Conservation (phyloP, 192 early-diverging fungal genomes). For the Coemansia interrupta region DNA sequence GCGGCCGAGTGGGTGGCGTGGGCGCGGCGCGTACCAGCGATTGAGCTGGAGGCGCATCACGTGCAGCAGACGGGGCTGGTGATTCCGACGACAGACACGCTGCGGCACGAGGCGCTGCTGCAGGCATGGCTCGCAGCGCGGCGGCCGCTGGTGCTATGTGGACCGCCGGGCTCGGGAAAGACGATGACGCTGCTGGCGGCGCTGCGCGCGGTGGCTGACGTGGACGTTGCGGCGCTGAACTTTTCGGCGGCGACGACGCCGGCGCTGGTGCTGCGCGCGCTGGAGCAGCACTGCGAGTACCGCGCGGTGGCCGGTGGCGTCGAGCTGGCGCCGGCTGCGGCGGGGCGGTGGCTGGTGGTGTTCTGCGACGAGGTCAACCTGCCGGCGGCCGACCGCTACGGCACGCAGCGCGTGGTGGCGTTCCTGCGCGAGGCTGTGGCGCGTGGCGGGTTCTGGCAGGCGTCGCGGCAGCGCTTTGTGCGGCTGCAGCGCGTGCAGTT, state of each 20-base stretch:
- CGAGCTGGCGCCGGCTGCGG: constrained; percentile 73
- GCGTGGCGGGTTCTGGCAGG: constrained; percentile 95
- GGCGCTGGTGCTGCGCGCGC: constrained; percentile 89
- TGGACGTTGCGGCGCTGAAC: constrained; percentile 98
- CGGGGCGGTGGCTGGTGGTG: constrained; percentile 93
- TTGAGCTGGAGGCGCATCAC: constrained; percentile 94
- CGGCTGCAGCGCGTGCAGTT: constrained; percentile 95
- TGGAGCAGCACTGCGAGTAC: constrained; percentile 99
- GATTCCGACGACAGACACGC: constrained; percentile 96
- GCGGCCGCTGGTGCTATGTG: constrained; percentile 92
- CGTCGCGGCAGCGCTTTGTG: constrained; percentile 90
- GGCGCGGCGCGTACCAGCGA: constrained; percentile 79
- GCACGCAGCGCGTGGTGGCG: constrained; percentile 96
- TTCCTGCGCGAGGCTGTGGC: constrained; percentile 94
- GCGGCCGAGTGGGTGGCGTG: constrained; percentile 88
- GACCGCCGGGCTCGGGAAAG: constrained; percentile 98
- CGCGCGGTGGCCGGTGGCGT: constrained; percentile 90
- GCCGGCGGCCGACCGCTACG: constrained; percentile 93
- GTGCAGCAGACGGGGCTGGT: constrained; percentile 90
- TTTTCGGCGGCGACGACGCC: constrained; percentile 98
- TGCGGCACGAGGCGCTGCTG: constrained; percentile 94
- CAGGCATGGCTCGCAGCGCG: constrained; percentile 95
- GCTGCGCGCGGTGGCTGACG: constrained; percentile 85
- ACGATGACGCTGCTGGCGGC: constrained; percentile 99
- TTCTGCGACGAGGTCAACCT: constrained; percentile 99